Evolutionary conservation across 2,329 filamentous ascomycete genomes (phyloP), one percentile per base, ranked within the genome.

Genomic region (Fusarium concolor): DNA sequence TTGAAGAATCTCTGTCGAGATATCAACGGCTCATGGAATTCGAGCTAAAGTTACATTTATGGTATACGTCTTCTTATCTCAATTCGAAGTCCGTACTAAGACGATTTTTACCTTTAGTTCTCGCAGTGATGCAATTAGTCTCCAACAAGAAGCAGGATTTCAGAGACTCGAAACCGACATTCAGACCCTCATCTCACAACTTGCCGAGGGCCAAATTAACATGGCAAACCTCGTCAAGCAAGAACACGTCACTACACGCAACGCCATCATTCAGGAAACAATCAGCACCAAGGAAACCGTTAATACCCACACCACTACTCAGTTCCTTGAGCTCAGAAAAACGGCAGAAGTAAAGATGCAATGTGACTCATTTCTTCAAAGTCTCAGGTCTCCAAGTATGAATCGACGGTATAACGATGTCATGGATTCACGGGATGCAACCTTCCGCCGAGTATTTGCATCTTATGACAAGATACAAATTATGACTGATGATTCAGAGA

Each of bases 221-320:
- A 3, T 14, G 0, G 0, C 2, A 0, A 0, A 31, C 1, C 10
- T 38, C 4, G 1, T 56, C 1, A 8, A 1, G 14, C 8, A 3
- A 2, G 49, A 57, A 12, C 39, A 57, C 0, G 1, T 2, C 4
- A 0, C 2, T 14, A 57, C 31, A 0, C 49, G 55, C 0, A 1
- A 0, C 0, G 1, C 0, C 0, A 0, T 55, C 0, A 10, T 8
- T 2, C 12, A n/a, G 0, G 49, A 55, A 26, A 1, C 6, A 0
- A 1, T 11, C 0, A n/a, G 12, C 1, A 3, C 1, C 0, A 15
- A 38, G 20, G 20, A 0, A 2, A 14, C 24, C 0, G 14, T 57
- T 2, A 38, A 55, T 0, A 10, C 3, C 0, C 35, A 42, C 1
- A 42, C n/a, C 0, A 6, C 52, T 2, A 7, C 1, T 2, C 29